Evolutionary conservation across 352 stramenopile species (phyloP), one percentile per base, ranked within the genome.

Genomic region (Blastocystis sp.): DNA sequence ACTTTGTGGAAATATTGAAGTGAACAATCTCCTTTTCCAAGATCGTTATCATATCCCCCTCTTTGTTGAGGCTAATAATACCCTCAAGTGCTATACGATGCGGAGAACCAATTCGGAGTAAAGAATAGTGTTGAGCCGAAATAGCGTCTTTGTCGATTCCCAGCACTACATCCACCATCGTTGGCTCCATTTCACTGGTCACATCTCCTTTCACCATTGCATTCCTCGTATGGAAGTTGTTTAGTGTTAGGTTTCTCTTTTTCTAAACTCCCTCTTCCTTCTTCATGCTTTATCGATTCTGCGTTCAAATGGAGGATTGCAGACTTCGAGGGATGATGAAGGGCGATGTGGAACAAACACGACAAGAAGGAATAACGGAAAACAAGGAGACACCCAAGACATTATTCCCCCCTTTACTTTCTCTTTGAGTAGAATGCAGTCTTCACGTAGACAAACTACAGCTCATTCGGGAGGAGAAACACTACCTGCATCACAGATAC

Each of bases 391-490:
- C 54, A 57, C 14, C 48, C 7, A 76, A 76, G 52, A 76, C 66
- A 57, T 28, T 40, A 17, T 76, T 76, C 14, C 42, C 21, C 14
- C n/a, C 9, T 28, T 57, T 76, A 76, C 48, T 76, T 76, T 76
- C 38, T 40, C 52, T 76, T 76, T 11, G 66, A 76, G 48, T 76
- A 76, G 10, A 76, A 76, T 59, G n/a, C 66, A 34, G 4, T 57
- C 7, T 76, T 76, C 24, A 76, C 66, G 54, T 76, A 76, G 34
- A 76, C n/a, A 21, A 76, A 60, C 66, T 76, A 65, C 59, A 76
- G 10, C 6, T 59, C 14, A 76, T 3, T 48, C 7, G 42, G 14
- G 21, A 48, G 14, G 40, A 2, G 3, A 76, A n/a, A 14, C 24
- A 2, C 9, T 48, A 76, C 66, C 38, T 76, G 66, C 2, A 76